Evolutionary conservation across 1,284 basidiomycete genomes (phyloP), one percentile per base, ranked within the genome.

Genomic region (Cryptococcus maquisensis): DNA sequence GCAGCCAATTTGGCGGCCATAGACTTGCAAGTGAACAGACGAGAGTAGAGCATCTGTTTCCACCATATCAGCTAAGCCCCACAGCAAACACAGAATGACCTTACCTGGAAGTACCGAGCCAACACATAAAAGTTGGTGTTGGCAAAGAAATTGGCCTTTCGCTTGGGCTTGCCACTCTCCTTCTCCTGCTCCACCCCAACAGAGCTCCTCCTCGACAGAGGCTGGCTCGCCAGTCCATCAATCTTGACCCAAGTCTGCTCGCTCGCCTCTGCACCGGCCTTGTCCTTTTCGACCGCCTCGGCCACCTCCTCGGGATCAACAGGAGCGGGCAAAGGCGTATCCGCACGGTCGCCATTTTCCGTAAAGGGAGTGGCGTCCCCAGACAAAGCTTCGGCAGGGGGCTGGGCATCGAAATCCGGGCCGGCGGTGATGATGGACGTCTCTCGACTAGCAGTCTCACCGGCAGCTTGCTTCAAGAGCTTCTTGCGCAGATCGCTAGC

Each of bases 91-190:
- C 36, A 3, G 12, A 20, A 18, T 43, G 43, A 43, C 74, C 83
- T 64, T 65, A 92, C 91, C 83, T 95, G 90, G 37, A 96, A 73
- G 51, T 97, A 78, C 47, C 95, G 85, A 64, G 97, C 73, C 56
- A 97, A 77, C 18, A 90, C 87, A 78, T 97, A 98, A 73, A 93
- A 90, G 41, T 90, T 87, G 55, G 90, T 92, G 77, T 97, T 95
- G 63, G 85, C 84, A 76, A 96, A 98, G 77, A 98, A 91, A 36
- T 81, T 81, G 57, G 74, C 76, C 50, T 74, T 73, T 20, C 74
- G 65, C n/a, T 48, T 60, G 3, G 64, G 48, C 48, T 61, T 61
- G 41, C 49, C 40, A 46, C 62, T 60, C 20, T 60, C 54, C 20
- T 47, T 46, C 48, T 54, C 39, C 18, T 61, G 48, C 23, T 48